Evolutionary conservation across 2,329 filamentous ascomycete species (phyloP), one percentile per base, ranked within the genome.

Genomic region (Sporothrix schenckii): DNA sequence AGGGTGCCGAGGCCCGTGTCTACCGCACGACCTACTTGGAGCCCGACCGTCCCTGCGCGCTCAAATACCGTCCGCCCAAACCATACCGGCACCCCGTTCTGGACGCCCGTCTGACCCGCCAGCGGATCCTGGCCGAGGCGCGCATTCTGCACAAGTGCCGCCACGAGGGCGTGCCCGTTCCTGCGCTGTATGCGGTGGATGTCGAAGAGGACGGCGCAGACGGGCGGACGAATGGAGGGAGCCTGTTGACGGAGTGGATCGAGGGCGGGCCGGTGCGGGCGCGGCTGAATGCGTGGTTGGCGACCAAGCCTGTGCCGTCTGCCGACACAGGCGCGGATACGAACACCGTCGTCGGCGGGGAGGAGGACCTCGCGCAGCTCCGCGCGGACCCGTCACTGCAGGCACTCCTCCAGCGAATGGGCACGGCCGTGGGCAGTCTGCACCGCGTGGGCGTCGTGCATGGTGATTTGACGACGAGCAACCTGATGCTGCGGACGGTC

Each of bases 401-500:
- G 60, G 83, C 78, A 14, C 81, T 97, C 72, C 89, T 97, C 87
- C 81, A 84, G 61, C 84, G 87, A 73, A 88, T 97, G 72, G 94
- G 92, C 0, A 77, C 79, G 5, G 89, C 89, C 2, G 87, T 97
- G 19, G 93, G 91, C 9, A 85, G 80, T 69, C 83, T 99, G 83
- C 95, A 99, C 83, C 86, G 85, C 69, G 85, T 89, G n/a, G 94
- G 94, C 19, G 87, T 98, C 70, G 89, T 97, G 71, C 95, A 99
- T 82, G 95, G 95, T 53, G 95, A 99, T 82, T 81, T 99, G 81
- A 99, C 95, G 72, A 99, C 94, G 73, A 97, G 94, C 81, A 99
- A 99, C 81, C 86, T 99, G 82, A 97, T 99, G 90, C 78, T 98
- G 74, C 79, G 87, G 71, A 71, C 6, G 70, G 71, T 13, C 53